Base-by-base conservation (phyloP, 495 filamentous ascomycete species). In the Talaromyces proteolyticus region DNA sequence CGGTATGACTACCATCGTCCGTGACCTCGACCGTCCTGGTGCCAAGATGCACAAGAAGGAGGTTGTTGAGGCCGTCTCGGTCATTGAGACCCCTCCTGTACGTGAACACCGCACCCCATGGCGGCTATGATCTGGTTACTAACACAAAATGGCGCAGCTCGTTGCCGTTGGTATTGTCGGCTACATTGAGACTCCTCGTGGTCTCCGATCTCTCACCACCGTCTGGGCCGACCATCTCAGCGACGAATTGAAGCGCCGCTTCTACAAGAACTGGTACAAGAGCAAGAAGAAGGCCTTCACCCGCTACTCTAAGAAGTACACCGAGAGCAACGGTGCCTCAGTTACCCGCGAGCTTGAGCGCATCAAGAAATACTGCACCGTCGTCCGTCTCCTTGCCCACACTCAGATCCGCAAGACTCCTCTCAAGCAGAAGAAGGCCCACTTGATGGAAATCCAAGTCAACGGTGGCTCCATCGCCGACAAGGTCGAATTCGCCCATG, bases 261-360 rank as follows among this genome's bases (percentile, higher is more conserved):
- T 99, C 89, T 99, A 99, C 87, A 99, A 99, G 90, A 99, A 99
- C 84, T 99, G 94, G 94, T 99, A 99, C 88, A 95, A 94, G 82
- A 87, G 81, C 81, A 99, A 99, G 91, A 97, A 96, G 89, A 99
- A 99, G 91, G 94, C 94, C 51, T 99, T 97, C 82, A 99, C 94
- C 80, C 96, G 94, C 82, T 99, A 99, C 77, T 88, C 94, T 81
- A 97, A 96, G 89, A 92, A 95, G 83, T 89, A 97, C 86, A 87
- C 94, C 59, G 91, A 95, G 73, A 86, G 75, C 78, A 84, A 66
- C 74, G 92, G 88, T 62, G 77, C 88, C 61, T 87, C 89, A 58
- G 86, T 98, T 78, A 88, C 85, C 70, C 86, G 88, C 70, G 94
- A 99, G 77, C 86, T 97, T 60, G 92, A 96, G 83, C 91, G 94